Base-by-base conservation (phyloP, 2,329 filamentous ascomycete species). In the Paracamarosporium sp. region DNA sequence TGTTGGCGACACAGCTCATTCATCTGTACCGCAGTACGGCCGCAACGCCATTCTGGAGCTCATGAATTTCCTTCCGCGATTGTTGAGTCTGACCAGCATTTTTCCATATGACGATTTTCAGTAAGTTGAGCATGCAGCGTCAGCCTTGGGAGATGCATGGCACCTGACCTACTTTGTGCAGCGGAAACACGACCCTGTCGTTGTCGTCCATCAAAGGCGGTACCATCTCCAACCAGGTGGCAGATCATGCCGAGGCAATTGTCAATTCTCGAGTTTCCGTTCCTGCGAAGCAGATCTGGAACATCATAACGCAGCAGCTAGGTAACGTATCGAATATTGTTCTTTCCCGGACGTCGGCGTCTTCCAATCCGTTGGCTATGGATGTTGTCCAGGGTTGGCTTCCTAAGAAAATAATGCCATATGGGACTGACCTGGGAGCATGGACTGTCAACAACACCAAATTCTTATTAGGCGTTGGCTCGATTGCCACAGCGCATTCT, bases 21-120 rank as follows among this genome's bases (percentile, higher is more conserved):
- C 47, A 24, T 50, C 47, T 5, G 47, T 50, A 1, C 47, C 47
- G 15, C 47, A 50, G 15, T 50, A 50, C 17, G 47, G 47, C 24
- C 47, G 33, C 33, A 50, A 50, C 13, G 47, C 47, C 9, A 50
- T 50, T 13, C 8, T 50, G 24, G 33, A 50, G 31, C 27, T 50
- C 7, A 40, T 50, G 47, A 9, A 50, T 8, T 50, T 48, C 17
- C 20, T 50, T 3, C 47, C 47, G 24, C 33, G 47, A 1, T 30
- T 50, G 33, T 17, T 50, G 31, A 28, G 40, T 8, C 9, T 50
- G 15, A 50, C 47, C 7, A 50, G 33, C 8, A 40, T 50, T 0
- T 50, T 50, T 13, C 47, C 47, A 5, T 50, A 50, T 13, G 47
- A 50, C 17, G 47, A 50, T n/a, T 50, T 50, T 12, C 47, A 50